Conservation (phyloP, 2,329 filamentous ascomycete genomes). For the Huntiella savannae region DNA sequence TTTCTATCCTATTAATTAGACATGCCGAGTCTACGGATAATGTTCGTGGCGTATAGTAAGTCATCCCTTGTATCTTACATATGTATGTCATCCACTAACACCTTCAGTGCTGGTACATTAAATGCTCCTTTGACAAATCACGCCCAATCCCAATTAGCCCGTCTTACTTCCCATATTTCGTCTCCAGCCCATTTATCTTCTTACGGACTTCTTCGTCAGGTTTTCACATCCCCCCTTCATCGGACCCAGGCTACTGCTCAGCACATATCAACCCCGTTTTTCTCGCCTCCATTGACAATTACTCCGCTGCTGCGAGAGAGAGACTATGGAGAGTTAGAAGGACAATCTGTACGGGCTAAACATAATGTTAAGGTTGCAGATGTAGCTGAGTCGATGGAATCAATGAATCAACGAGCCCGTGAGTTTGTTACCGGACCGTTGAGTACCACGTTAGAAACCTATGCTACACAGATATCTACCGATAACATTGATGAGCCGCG, state of each 20-base stretch:
- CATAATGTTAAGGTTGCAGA: conserved; percentile 17
- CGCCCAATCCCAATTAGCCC: conserved; percentile 59
- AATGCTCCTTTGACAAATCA: conserved; percentile 70
- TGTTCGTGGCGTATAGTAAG: conserved; percentile 56
- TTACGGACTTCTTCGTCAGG: conserved; percentile 21
- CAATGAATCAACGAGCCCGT: conserved; percentile 45
- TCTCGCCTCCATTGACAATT: neutral
- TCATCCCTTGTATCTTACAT: conserved; percentile 1
- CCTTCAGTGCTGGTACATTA: conserved; percentile 47
- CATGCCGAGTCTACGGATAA: conserved; percentile 89
- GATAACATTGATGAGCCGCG: conserved; percentile 2
- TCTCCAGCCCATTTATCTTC: conserved; percentile 12
- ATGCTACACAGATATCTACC: neutral
- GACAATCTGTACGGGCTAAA: conserved; percentile 32
- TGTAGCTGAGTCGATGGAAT: conserved; percentile 47
- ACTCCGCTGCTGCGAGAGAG: conserved; percentile 43
- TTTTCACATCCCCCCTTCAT: conserved; percentile 63
- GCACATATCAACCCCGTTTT: conserved; percentile 40
- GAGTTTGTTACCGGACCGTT: conserved; percentile 47
- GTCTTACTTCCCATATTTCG: conserved; percentile 45
- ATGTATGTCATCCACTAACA: conserved; percentile 6
- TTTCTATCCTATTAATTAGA: conserved; percentile 50
- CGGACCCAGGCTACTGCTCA: conserved; percentile 55
- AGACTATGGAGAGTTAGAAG: conserved; percentile 55
- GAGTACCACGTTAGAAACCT: neutral